Conservation (phyloP, 768 basidiomycete genomes). For the Gautieria morchelliformis region DNA sequence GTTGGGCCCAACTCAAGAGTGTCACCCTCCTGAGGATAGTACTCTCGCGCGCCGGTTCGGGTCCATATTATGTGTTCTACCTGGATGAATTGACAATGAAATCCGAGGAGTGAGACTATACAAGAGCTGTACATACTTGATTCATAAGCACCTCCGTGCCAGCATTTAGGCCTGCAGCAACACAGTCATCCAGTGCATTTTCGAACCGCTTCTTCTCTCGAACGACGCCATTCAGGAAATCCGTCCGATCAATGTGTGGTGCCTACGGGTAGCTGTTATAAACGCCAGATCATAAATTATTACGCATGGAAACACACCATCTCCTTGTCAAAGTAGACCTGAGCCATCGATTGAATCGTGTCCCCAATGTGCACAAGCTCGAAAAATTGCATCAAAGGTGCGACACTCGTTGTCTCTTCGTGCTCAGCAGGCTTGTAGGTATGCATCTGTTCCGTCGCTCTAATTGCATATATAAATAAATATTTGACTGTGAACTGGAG, state of each 20-base stretch:
- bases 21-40: slow-evolving; percentile 78
- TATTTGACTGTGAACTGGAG: neutral
- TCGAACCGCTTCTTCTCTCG: slow-evolving; percentile 97
- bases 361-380: slow-evolving; percentile 96
- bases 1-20: slow-evolving; percentile 80
- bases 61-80: slow-evolving; percentile 89
- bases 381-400: slow-evolving; percentile 92
- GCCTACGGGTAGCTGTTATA: slow-evolving; percentile 34
- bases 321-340: slow-evolving; percentile 97
- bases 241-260: slow-evolving; percentile 82
- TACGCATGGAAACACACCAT: slow-evolving; percentile 41
- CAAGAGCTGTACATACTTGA: slow-evolving; percentile 41
- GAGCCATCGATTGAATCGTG: slow-evolving; percentile 94
- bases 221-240: slow-evolving; percentile 88
- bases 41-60: slow-evolving; percentile 76
- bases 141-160: slow-evolving; percentile 95
- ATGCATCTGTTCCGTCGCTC: slow-evolving; percentile 84
- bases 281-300: neutral
- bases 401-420: slow-evolving; percentile 70
- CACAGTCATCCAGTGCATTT: slow-evolving; percentile 83
- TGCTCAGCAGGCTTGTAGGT: slow-evolving; percentile 86
- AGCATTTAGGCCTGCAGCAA: slow-evolving; percentile 87
- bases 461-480: slow-evolving; percentile 20
- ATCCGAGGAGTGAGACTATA: neutral
- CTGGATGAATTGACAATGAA: slow-evolving; percentile 28